Evolutionary conservation across 345 rosid species (phyloP), one percentile per base, ranked within the genome.

Genomic region (Gossypium ekmanianum): DNA sequence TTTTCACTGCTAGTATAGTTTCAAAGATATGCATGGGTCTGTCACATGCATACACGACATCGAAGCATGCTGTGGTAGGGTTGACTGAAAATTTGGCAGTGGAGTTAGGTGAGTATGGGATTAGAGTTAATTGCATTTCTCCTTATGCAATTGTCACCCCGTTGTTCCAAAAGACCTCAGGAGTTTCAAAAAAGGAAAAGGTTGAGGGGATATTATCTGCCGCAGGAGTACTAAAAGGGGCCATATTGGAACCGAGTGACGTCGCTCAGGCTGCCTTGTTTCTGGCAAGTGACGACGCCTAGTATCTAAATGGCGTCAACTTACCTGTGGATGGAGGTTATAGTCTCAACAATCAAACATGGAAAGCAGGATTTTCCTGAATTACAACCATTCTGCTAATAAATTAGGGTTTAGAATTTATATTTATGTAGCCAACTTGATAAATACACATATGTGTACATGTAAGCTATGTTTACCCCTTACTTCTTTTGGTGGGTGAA

Each of bases 31-130:
- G 71, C 13, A 74, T 56, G 2, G 78, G 75, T 17, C 61, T 68
- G 14, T 39, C 86, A 0, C 83, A 85, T 13, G 86, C 91, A 0
- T 89, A 89, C 84, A 12, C 73, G 83, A 59, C 89, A 82, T n/a
- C 82, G 18, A 80, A 80, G 72, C 75, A 80, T 1, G 83, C 77
- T 2, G 41, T 80, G 9, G 68, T 63, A 18, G 83, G 83, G 9
- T 65, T 76, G 64, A 44, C 82, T 4, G 45, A 61, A 16, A 73
- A 51, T 17, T 52, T 75, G 70, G 62, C 74, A 0, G 77, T 44
- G 0, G 83, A 80, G 75, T 68, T 80, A 11, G 80, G 83, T 8
- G 66, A 73, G 24, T 50, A 72, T 26, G 83, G 83, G 13, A 69
- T 80, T 2, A 73, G 80, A 43, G 83, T 74, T 9, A 80, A 80